Evolutionary conservation across 257 asterid genomes (phyloP), one percentile per base, ranked within the genome.

Genomic region (Asclepias syriaca): DNA sequence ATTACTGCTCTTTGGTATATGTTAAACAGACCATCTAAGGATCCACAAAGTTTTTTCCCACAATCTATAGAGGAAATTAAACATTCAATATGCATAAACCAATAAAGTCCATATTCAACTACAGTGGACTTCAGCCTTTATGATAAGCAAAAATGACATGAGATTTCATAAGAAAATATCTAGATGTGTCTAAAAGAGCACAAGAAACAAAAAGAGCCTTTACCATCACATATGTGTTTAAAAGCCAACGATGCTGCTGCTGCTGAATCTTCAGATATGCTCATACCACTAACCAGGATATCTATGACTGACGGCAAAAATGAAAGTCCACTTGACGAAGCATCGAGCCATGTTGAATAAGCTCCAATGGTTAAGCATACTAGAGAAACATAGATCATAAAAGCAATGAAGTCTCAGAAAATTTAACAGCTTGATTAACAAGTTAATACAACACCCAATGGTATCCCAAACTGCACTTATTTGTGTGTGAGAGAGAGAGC

Each of bases 221-320:
- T 84, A 90, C 99, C 96, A 65, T 82, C 89, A 71, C 99, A 95
- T 71, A 95, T 92, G 84, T 92, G 96, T 70, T 96, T 91, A 79
- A 95, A 90, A 32, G 99, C 98, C 87, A 89, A 71, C 67, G 96
- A 89, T 78, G 99, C 99, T 8, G 98, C 99, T 13, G 98, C 90
- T 55, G 99, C 99, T 66, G 97, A 81, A 80, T 95, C 99, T 86
- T 92, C 98, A 69, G 95, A 87, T 71, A 83, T 75, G 82, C 95
- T 86, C 99, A 95, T 91, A 81, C 99, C 96, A 39, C 81, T 85
- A 64, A 95, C 99, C 79, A 95, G 97, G 84, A 92, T 95, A 80
- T 89, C 91, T 81, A 90, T 84, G 74, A 95, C 92, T n/a, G 91
- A 78, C 29, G 97, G 96, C 87, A 95, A 82, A 82, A 86, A 92